Conservation (phyloP, 768 basidiomycete genomes). For the Naganishia friedmannii region DNA sequence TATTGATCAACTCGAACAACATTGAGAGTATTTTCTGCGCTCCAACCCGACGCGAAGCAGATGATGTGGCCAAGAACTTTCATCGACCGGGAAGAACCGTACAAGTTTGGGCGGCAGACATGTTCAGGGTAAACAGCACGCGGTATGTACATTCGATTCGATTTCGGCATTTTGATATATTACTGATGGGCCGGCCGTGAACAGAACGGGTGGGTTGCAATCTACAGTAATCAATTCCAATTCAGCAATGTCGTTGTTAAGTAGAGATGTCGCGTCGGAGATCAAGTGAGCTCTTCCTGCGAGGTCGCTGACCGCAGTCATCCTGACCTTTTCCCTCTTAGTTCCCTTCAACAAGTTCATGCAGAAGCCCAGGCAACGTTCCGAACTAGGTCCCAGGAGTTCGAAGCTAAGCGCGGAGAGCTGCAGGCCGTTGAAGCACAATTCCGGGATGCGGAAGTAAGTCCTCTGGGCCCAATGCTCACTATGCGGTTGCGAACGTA, state of each 20-base stretch:
- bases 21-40: slow-evolving; percentile 75
- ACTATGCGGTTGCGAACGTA: not conserved
- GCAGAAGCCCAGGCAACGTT: slow-evolving; percentile 18
- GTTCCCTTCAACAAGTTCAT: slow-evolving; percentile 11
- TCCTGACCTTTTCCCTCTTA: not conserved
- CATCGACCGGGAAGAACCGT: slow-evolving; percentile 14
- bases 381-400: slow-evolving; percentile 6
- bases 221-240: slow-evolving; percentile 24
- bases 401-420: not conserved
- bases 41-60: slow-evolving; percentile 63
- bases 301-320: not conserved
- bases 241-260: slow-evolving; percentile 33
- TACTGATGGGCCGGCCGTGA: not conserved
- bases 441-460: not conserved
- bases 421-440: not conserved
- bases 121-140: slow-evolving; percentile 26
- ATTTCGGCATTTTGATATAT: not conserved
- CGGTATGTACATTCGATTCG: not conserved
- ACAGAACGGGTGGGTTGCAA: slow-evolving; percentile 57
- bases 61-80: slow-evolving; percentile 52
- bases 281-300: slow-evolving; percentile 19
- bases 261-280: slow-evolving; percentile 31
- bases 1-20: slow-evolving; percentile 69
- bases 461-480: not conserved
- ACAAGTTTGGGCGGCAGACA: slow-evolving; percentile 37